Evolutionary conservation across 192 early-diverging fungal genomes (phyloP).

Genomic region (Dispira parvispora): DNA sequence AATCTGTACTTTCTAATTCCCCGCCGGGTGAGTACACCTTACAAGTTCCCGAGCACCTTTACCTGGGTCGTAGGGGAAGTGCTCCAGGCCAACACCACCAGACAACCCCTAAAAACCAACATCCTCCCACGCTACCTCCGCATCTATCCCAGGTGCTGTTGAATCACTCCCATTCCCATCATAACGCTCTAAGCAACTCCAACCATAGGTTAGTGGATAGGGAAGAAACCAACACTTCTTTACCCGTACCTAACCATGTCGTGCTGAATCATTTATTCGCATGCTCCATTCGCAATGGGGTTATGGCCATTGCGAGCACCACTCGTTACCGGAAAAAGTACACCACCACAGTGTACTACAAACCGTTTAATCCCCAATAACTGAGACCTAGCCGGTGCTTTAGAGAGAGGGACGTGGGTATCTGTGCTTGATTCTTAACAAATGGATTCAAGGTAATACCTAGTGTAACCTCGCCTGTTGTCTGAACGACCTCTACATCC

Average conservation of each 20-base stretch:
- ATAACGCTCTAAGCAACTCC: not conserved
- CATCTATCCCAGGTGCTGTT: constrained; percentile 86
- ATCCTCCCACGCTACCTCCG: constrained; percentile 77
- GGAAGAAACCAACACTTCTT: constrained; percentile 56
- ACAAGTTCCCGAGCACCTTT: constrained; percentile 34
- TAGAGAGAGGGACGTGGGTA: no score
- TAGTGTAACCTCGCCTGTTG: no score
- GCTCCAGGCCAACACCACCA: constrained; percentile 17
- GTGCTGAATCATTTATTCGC: constrained; percentile 92
- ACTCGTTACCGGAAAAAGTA: constrained; percentile 85
- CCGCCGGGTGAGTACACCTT: constrained; percentile 48
- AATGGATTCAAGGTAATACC: no score
- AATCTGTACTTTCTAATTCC: constrained; percentile 29
- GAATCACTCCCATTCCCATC: constrained; percentile 28
- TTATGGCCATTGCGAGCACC: constrained; percentile 85
- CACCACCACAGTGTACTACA: constrained; percentile 32
- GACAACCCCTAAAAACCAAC: constrained; percentile 26
- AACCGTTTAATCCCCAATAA: constrained; percentile 14
- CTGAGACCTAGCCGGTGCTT: no score
- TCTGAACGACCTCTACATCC: no score
- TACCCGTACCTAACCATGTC: constrained; percentile 86
- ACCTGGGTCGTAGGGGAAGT: constrained; percentile 14
- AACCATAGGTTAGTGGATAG: constrained; percentile 29
- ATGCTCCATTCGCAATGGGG: constrained; percentile 85
- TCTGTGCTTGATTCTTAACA: no score